A percentile compares a stretch with the other conserved stretches of the same genome.
Evolutionary conservation across 2,329 filamentous ascomycete genomes (phyloP).

Genomic region (Cryphonectria nitschkei): DNA sequence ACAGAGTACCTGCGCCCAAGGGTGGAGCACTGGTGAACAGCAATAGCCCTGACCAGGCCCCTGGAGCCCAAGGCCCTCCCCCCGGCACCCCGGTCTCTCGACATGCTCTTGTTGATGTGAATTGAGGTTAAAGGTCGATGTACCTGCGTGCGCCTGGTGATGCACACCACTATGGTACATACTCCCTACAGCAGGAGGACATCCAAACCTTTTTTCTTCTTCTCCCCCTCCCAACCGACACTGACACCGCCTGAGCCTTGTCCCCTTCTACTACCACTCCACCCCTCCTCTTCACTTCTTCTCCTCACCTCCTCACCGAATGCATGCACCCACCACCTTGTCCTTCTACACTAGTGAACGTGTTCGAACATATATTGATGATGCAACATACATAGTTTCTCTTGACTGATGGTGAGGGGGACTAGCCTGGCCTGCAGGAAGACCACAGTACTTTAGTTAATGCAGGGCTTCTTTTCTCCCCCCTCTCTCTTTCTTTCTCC

Average conservation of each 20-base stretch:
- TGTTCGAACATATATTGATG: neutral
- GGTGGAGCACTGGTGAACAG: slow-evolving; percentile 12
- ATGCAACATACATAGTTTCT: neutral
- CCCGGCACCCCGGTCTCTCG: neutral
- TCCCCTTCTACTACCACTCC: neutral
- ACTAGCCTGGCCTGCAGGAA: neutral
- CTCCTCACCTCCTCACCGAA: no score
- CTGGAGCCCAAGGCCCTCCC: neutral
- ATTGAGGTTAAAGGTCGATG: neutral
- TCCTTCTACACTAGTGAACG: neutral
- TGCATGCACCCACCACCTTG: neutral
- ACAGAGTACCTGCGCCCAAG: slow-evolving; percentile 20
- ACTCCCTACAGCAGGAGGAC: neutral
- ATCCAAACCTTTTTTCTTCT: neutral
- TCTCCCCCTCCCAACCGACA: neutral
- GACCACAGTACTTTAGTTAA: neutral
- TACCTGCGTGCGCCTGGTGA: neutral
- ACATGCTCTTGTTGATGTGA: neutral
- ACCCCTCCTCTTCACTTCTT: neutral
- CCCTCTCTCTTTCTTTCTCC: no score
- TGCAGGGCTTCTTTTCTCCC: neutral
- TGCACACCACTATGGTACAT: neutral
- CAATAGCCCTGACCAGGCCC: neutral
- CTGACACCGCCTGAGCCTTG: neutral
- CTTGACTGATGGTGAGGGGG: neutral